Evolutionary conservation across 1,139 yeast genomes (phyloP).

Genomic region (Zygoascus hellenicus): DNA sequence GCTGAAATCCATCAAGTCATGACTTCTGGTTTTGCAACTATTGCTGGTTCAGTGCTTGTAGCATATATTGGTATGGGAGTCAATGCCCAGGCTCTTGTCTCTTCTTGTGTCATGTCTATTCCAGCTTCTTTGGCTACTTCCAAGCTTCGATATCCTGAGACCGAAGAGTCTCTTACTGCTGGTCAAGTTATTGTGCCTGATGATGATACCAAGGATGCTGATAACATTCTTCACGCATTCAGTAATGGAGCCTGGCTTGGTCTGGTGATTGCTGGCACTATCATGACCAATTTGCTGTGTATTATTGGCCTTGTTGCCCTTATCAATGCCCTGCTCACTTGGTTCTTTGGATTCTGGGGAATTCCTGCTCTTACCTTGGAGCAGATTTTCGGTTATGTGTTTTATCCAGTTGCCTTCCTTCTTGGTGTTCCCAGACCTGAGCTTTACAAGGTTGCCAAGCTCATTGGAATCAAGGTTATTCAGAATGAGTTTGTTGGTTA

Average conservation of each 20-base stretch:
- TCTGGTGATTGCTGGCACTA: conserved; percentile 52
- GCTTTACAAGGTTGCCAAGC: conserved; percentile 45
- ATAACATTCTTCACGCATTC: conserved; percentile 59
- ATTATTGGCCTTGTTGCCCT: conserved; percentile 58
- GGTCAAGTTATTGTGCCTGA: conserved; percentile 48
- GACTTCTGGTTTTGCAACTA: conserved; percentile 64
- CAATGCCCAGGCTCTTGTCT: conserved; percentile 58
- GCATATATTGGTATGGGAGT: conserved; percentile 62
- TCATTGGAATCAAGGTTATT: conserved; percentile 54
- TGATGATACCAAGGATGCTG: conserved; percentile 43
- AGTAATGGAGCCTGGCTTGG: conserved; percentile 61
- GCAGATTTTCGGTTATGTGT: conserved; percentile 51
- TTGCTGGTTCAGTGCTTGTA: conserved; percentile 61
- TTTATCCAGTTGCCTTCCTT: conserved; percentile 58
- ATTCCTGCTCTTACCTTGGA: conserved; percentile 49
- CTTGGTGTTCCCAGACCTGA: conserved; percentile 58
- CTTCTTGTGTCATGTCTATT: conserved; percentile 67
- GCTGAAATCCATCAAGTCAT: conserved; percentile 63
- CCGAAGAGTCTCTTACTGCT: conserved; percentile 50
- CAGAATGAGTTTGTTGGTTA: conserved; percentile 64
- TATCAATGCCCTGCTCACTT: conserved; percentile 52
- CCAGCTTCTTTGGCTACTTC: conserved; percentile 64
- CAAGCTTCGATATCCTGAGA: conserved; percentile 57
- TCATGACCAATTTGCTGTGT: conserved; percentile 57
- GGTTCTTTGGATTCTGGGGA: conserved; percentile 65